Percentiles rank a stretch among this genome's conserved stretches.
Conservation (phyloP, 306 rosid species). For the Trifolium subterraneum region DNA sequence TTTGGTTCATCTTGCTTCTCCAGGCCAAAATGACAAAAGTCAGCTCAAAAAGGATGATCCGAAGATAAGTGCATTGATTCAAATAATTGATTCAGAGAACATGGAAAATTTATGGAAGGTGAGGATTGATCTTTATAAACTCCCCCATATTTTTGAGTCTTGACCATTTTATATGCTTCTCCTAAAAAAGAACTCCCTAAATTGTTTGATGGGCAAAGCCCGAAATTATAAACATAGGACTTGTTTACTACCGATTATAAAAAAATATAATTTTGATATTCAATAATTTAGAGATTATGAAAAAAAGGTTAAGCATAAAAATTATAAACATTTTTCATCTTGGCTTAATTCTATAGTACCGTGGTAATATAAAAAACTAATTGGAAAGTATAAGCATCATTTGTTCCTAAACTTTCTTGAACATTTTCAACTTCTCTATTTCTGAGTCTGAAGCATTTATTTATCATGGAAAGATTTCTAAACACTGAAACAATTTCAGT, state of each 20-base stretch:
- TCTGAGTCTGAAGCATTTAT: background rate
- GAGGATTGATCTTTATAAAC: constrained; percentile 41
- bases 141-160: constrained; percentile 22
- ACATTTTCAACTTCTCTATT: constrained; percentile 16
- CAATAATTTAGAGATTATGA: too few relatives aligned
- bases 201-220: constrained; percentile 16
- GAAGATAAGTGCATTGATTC: constrained; percentile 71
- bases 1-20: constrained; percentile 46
- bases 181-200: constrained; percentile 8
- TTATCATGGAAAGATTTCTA: too few relatives aligned
- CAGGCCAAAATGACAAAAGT: constrained; percentile 59
- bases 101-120: constrained; percentile 94
- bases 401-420: background rate
- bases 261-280: too few relatives aligned
- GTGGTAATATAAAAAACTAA: background rate
- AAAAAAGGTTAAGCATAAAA: background rate
- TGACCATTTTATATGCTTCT: constrained; percentile 24
- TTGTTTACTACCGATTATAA: too few relatives aligned
- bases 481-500: too few relatives aligned
- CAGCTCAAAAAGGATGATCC: constrained; percentile 81
- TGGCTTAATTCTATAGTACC: constrained; percentile 28
- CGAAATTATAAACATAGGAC: background rate
- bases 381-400: background rate
- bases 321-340: constrained; percentile 11
- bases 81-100: constrained; percentile 80